Conservation (phyloP, 2,329 filamentous ascomycete genomes). For the Fusarium kyushuense region DNA sequence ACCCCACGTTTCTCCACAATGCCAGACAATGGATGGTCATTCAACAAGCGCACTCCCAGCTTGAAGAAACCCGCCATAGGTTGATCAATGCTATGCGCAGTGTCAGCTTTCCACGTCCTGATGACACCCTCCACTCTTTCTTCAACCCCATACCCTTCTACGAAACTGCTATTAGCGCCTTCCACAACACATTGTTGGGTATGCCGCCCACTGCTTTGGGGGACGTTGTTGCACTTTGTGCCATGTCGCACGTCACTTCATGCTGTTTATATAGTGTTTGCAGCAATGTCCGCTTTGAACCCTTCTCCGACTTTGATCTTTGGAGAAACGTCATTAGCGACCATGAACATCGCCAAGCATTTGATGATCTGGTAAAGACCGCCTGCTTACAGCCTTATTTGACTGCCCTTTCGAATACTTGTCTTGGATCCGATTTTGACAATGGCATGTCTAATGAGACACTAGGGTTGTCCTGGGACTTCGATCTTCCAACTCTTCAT, state of each 20-base stretch:
- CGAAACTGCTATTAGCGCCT: not conserved
- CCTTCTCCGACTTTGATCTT: not conserved
- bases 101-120: accelerated
- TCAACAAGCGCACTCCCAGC: accelerated
- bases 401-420: accelerated
- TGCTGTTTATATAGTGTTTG: accelerated
- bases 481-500: accelerated
- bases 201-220: not conserved
- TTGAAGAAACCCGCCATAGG: accelerated
- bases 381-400: accelerated
- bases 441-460: accelerated
- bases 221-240: not conserved
- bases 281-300: accelerated
- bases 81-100: accelerated
- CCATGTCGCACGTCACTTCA: not conserved
- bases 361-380: accelerated
- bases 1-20: accelerated
- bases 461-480: not conserved
- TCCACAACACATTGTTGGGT: not conserved
- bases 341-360: not conserved
- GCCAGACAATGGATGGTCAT: not conserved
- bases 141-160: not conserved
- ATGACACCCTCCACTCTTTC: not conserved
- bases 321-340: not conserved
- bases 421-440: accelerated